These are phyloP conservation scores for Camellia oleifera DNA, from an alignment of 179 eudicot species.

Conservation along the genomic window DNA sequence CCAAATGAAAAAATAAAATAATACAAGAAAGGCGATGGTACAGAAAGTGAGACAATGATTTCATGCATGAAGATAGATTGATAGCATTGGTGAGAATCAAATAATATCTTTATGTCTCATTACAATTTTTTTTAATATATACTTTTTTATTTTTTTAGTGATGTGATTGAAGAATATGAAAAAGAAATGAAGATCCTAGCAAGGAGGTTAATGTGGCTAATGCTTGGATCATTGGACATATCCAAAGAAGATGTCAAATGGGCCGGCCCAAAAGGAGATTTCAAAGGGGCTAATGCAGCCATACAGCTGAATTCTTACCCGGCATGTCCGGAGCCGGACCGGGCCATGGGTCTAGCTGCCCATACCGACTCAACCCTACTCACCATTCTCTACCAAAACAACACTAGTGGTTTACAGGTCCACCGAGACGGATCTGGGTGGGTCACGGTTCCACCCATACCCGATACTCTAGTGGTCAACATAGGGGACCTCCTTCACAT, in stretches of 20 bases:
- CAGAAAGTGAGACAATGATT: too few relatives aligned
- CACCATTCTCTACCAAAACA: conserved; percentile 73
- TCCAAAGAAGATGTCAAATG: conserved; percentile 36
- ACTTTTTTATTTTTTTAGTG: conserved; percentile 26
- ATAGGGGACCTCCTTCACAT: conserved; percentile 74
- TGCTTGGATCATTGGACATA: conserved; percentile 54
- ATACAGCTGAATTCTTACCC: conserved; percentile 80
- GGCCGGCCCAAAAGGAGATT: conserved; percentile 27
- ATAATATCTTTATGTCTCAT: background rate
- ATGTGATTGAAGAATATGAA: conserved; percentile 57
- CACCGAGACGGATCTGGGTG: conserved; percentile 50
- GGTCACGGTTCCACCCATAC: conserved; percentile 56
- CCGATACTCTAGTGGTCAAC: conserved; percentile 57
- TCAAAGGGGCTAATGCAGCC: conserved; percentile 26
- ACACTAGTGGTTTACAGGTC: conserved; percentile 60
- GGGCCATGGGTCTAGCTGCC: conserved; percentile 70
- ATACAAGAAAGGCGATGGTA: too few relatives aligned
- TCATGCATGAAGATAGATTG: background rate
- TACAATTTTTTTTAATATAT: background rate
- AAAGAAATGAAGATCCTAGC: conserved; percentile 46
- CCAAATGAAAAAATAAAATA: too few relatives aligned
- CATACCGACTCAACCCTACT: conserved; percentile 77
- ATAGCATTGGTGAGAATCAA: conserved; percentile 7
- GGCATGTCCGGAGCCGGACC: conserved; percentile 65
- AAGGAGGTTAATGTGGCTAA: conserved; percentile 38